Evolutionary conservation across 495 filamentous ascomycete genomes (phyloP), one percentile per base, ranked within the genome.

Genomic region (Extremus antarcticus): DNA sequence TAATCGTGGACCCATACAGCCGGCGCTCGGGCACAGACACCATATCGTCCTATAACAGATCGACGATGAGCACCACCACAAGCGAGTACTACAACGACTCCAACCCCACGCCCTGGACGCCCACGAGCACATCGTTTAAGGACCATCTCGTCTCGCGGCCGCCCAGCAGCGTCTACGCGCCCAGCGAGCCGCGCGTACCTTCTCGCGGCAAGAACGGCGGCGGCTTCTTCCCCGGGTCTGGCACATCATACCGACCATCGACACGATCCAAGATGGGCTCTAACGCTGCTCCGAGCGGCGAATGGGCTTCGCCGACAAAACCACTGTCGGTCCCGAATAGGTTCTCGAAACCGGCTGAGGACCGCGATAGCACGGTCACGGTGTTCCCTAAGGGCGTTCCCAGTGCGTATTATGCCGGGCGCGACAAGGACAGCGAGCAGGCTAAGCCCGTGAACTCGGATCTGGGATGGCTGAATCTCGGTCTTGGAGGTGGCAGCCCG

Each of bases 161-260:
- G 8, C 50, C 72, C 0, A 85, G 81, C 67, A 87, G 80, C 61
- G 72, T 73, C 25, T 88, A 86, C 68, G 83, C 74, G 25, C 67
- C 72, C 24, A 43, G 45, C 23, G 59, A 61, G 21, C 43, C 48
- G 13, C 54, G 43, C 4, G 50, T 61, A 8, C 58, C 58, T 16
- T 61, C 58, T 1, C 59, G 59, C 21, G 51, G 59, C 55, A 55
- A 58, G 24, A 24, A 21, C 40, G 48, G 54, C 58, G 45, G 61
- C 50, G 35, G 62, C 56, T 56, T 66, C 65, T 51, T 68, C 58
- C 59, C 67, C 56, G 51, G 56, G 54, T 21, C 56, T 16, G 47
- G 68, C 41, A 66, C 50, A 25, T 29, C 50, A 47, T 65, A 47
- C 63, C 45, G 41, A 55, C 65, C 47, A 43, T 51, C 56, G 59